Percentiles rank a stretch among this genome's conserved stretches.
These are phyloP conservation scores for Apodospora peruviana DNA, from an alignment of 495 filamentous ascomycete genomes.

Conservation along the genomic window DNA sequence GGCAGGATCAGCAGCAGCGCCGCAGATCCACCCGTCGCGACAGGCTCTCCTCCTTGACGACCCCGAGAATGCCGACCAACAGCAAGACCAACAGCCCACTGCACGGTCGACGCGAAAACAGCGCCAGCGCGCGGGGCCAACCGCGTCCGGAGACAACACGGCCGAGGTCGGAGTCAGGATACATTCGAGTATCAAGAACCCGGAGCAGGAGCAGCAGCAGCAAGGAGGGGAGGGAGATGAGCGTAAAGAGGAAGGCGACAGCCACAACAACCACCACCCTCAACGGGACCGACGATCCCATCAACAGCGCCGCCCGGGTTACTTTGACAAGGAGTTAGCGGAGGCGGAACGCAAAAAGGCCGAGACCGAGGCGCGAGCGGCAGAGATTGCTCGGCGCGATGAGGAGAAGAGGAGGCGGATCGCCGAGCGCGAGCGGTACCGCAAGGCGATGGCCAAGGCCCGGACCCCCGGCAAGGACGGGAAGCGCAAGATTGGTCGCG, in stretches of 20 bases:
- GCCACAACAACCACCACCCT: not conserved
- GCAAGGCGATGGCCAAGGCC: slow-evolving; percentile 71
- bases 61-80: not conserved
- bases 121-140: slow-evolving; percentile 9
- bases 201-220: not conserved
- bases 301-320: slow-evolving; percentile 51
- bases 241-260: not conserved
- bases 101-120: not conserved
- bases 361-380: slow-evolving; percentile 56
- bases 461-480: slow-evolving; percentile 69
- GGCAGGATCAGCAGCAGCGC: too few species aligned
- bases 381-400: slow-evolving; percentile 51
- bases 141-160: not conserved
- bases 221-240: not conserved
- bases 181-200: not conserved
- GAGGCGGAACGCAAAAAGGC: slow-evolving; percentile 59
- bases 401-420: slow-evolving; percentile 49
- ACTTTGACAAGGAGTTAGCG: slow-evolving; percentile 73
- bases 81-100: not conserved
- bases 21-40: slow-evolving; percentile 66
- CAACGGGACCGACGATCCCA: slow-evolving; percentile 21
- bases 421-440: slow-evolving; percentile 57
- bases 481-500: slow-evolving; percentile 75
- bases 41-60: slow-evolving; percentile 51
- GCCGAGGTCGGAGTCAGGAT: not conserved